Base-by-base conservation (phyloP, 1,284 basidiomycete genomes). In the Cystobasidium slooffiae region DNA sequence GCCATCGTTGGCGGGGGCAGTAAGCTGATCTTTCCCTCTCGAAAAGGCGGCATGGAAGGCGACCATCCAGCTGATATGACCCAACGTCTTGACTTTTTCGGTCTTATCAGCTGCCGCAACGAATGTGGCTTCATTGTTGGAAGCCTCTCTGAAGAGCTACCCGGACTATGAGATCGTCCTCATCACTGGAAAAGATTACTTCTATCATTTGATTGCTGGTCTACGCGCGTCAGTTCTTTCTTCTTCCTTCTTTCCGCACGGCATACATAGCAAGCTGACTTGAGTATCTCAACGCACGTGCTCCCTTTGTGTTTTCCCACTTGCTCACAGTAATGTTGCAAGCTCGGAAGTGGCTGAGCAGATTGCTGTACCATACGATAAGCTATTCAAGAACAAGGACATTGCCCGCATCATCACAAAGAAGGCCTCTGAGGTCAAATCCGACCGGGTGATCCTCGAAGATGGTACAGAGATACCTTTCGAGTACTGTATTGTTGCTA, bases 81-180 rank as follows among this genome's bases (percentile, higher is more conserved):
- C 3, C 31, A 1, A 20, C 22, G 6, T n/a, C 59, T 24, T 22
- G 8, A 14, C n/a, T 18, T 5, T 16, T 7, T 47, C 24, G 16
- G 39, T 61, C 9, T n/a, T 18, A 39, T 20, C 47, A 73, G 70
- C 41, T 18, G 62, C 63, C 24, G 70, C 51, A 18, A 66, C 51
- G 6, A 47, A 51, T 1, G 52, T 46, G 3, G 70, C 70, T n/a
- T 24, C 53, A 43, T 14, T 44, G 7, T 51, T 73, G 53, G 70
- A 73, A 41, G 39, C 56, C 6, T 55, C 70, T 3, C 44, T 73
- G 18, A 61, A 59, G 14, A 58, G 41, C n/a, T 14, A 22, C n/a
- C 70, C 62, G 6, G 70, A 53, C 37, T 73, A 66, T 39, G 63
- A 73, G 53, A 58, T 73, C 47, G 63, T 73, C 41, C 61, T 73